Evolutionary conservation across 2,329 filamentous ascomycete genomes (phyloP).

Genomic region (Coniochaeta sp.): DNA sequence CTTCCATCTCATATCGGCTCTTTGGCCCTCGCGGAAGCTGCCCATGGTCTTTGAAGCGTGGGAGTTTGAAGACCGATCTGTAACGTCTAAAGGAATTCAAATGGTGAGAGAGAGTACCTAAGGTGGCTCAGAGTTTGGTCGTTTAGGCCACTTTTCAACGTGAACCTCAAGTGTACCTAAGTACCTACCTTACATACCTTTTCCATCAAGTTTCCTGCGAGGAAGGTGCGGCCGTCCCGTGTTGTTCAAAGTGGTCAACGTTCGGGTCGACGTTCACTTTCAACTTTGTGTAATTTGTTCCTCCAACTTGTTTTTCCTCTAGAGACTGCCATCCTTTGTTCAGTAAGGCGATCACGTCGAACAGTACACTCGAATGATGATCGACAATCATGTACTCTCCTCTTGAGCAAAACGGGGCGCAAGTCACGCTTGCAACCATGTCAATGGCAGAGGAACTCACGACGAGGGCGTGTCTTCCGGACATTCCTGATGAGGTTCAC

Average conservation of each 20-base stretch:
- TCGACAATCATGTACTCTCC: not conserved
- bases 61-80: not conserved
- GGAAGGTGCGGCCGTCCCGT: not conserved
- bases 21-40: not conserved
- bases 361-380: not conserved
- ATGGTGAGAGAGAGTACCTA: not conserved
- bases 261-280: not conserved
- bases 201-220: not conserved
- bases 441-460: not conserved
- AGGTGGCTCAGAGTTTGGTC: not conserved
- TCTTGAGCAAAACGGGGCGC: not conserved
- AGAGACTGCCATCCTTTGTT: too few relatives aligned
- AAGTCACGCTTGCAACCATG: not conserved
- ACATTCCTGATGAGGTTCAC: constrained; percentile 2
- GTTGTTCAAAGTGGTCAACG: too few relatives aligned
- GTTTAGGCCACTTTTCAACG: not conserved
- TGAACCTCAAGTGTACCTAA: not conserved
- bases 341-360: too few relatives aligned
- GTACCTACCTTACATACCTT: not conserved
- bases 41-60: not conserved
- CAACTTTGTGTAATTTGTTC: not conserved
- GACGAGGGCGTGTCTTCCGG: not conserved
- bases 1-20: not conserved
- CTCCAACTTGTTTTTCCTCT: too few relatives aligned
- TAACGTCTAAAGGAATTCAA: not conserved